Base-by-base conservation (phyloP, 257 asterid genomes). In the Mitragyna speciosa region DNA sequence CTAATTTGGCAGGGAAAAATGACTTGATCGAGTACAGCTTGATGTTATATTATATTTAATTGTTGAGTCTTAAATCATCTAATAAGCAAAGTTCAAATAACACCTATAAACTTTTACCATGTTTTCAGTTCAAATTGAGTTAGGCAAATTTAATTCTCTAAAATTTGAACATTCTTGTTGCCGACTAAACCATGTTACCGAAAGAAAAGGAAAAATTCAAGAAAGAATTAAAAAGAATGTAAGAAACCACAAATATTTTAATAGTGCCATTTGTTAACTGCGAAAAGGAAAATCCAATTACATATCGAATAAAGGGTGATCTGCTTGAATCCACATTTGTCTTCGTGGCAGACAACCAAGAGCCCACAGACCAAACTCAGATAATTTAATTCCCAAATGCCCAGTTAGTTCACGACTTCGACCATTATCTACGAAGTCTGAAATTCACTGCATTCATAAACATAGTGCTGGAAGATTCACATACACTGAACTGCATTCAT, bases 331-430 rank as follows among this genome's bases (percentile, higher is more conserved):
- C 66, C n/a, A 15, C 19, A 30, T 26, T 64, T n/a, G 16, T 61
- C 14, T 65, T 31, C 36, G 43, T 61, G 61, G 79, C 61, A 61
- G 72, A 63, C 79, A 63, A 63, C 30, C 43, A 61, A 64, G 61
- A 76, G 71, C 78, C 78, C 78, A 75, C 78, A 54, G 19, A 58
- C 51, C 51, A 72, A 74, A 51, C 56, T 17, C 70, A 24, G 9
- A 58, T 75, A 58, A 30, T 59, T 24, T 59, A n/a, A 16, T 52
- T 51, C 43, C 45, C 22, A 6, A 12, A 6, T 47, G 0, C 12
- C 16, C 28, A n/a, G n/a, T n/a, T n/a, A 73, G 16, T 73, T 30
- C 48, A 7, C 19, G n/a, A 52, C 30, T 28, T 51, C 31, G n/a
- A 51, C n/a, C 51, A 49, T 26, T 15, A 24, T 71, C 33, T 26